These are phyloP conservation scores for Brassica rapa DNA, from an alignment of 345 rosid species.

Conservation along the genomic window DNA sequence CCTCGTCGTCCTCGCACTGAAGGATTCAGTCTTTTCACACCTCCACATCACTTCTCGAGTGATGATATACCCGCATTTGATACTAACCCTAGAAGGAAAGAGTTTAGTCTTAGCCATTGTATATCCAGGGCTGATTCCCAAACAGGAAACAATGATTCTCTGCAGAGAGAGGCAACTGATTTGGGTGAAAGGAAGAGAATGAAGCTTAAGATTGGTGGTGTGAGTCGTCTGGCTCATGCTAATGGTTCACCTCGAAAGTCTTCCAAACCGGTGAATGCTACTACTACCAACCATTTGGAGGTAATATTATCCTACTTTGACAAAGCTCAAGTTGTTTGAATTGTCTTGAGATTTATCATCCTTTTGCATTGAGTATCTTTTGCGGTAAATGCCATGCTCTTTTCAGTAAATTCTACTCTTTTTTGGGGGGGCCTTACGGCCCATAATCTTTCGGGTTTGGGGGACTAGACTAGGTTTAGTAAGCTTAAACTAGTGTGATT, in stretches of 20 bases:
- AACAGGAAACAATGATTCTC: conserved; percentile 46
- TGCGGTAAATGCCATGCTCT: not conserved
- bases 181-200: conserved; percentile 62
- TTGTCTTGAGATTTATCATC: conserved; percentile 1
- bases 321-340: conserved; percentile 6
- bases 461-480: not conserved
- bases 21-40: conserved; percentile 33
- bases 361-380: conserved; percentile 15
- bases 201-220: conserved; percentile 64
- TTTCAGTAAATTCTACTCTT: not conserved
- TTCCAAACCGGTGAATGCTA: conserved; percentile 42
- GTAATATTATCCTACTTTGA: conserved; percentile 41
- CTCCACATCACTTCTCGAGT: conserved; percentile 54
- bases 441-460: not conserved
- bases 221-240: conserved; percentile 54
- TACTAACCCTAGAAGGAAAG: conserved; percentile 58
- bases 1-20: conserved; percentile 70
- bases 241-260: conserved; percentile 56
- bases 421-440: conserved; percentile 2
- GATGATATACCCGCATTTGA: conserved; percentile 62
- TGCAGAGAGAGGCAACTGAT: conserved; percentile 44
- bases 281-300: conserved; percentile 51
- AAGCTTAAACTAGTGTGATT: conserved; percentile 9
- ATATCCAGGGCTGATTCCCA: conserved; percentile 50
- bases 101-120: conserved; percentile 69